Base-by-base conservation (phyloP, 768 basidiomycete species). In the Coprinopsis marcescibilis region DNA sequence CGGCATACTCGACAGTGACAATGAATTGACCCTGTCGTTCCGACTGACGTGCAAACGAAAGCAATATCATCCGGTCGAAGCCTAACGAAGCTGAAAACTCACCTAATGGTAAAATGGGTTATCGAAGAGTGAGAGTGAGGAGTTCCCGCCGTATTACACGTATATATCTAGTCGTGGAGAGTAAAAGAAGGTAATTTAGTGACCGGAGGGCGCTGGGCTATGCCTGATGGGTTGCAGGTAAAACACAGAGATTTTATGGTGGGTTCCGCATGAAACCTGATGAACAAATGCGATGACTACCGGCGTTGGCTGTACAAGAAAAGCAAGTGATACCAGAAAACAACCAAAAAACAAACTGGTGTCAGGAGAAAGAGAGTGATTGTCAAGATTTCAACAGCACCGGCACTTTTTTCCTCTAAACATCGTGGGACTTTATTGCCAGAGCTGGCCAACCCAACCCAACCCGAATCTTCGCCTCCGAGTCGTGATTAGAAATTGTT, bases 31-130 rank as follows among this genome's bases (percentile, higher is more conserved):
- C 15, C 17, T 24, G 21, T 4, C 38, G 14, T n/a, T 49, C 21
- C 48, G 48, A 49, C 48, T 49, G 48, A 49, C 48, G 48, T 49
- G 48, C 48, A 49, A 49, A 49, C 21, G 17, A 26, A 42, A 41
- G 2, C 12, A 14, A 17, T 24, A 17, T 36, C 41, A 43, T 30
- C 25, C 32, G 23, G 7, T n/a, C 15, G 21, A 21, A 12, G 21
- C n/a, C 30, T 32, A n/a, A n/a, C 10, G 30, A 32, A n/a, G 30
- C 30, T 8, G 10, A n/a, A n/a, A 32, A n/a, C n/a, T n/a, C n/a
- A n/a, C n/a, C n/a, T n/a, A n/a, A n/a, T n/a, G n/a, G n/a, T n/a
- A n/a, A n/a, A n/a, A n/a, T n/a, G n/a, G n/a, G n/a, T n/a, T n/a
- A n/a, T n/a, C n/a, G n/a, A n/a, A n/a, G n/a, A n/a, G n/a, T n/a